A percentile compares a stretch with the other conserved stretches of the same genome.
Evolutionary conservation across 2,329 filamentous ascomycete species (phyloP).

Genomic region (Hypoxylon rubiginosum): DNA sequence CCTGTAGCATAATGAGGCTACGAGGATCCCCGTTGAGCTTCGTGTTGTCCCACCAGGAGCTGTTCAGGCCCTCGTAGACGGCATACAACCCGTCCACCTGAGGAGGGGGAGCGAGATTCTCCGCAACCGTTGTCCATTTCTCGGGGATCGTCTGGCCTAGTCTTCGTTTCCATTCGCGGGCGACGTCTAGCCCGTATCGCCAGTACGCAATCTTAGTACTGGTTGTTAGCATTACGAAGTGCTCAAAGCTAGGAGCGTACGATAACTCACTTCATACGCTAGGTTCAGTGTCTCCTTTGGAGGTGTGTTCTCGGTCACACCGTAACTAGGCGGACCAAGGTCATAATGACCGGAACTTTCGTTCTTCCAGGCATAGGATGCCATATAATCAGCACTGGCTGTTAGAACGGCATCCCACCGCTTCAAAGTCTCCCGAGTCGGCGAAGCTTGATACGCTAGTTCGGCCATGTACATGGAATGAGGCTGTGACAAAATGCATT

Average conservation of each 20-base stretch:
- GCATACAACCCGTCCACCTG: conserved; percentile 57
- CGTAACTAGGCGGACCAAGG: conserved; percentile 62
- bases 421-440: conserved; percentile 44
- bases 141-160: conserved; percentile 55
- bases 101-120: conserved; percentile 60
- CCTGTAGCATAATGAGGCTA: conserved; percentile 60
- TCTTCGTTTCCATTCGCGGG: conserved; percentile 58
- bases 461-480: conserved; percentile 57
- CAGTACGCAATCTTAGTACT: conserved; percentile 58
- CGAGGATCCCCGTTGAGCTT: conserved; percentile 58
- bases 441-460: conserved; percentile 49
- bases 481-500: conserved; percentile 44
- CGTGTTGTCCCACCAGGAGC: conserved; percentile 58
- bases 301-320: conserved; percentile 64
- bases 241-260: not conserved
- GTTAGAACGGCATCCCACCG: conserved; percentile 49
- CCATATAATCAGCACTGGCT: conserved; percentile 51
- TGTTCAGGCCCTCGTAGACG: conserved; percentile 62
- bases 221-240: conserved; percentile 1
- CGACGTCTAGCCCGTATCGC: conserved; percentile 63
- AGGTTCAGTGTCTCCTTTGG: conserved; percentile 62
- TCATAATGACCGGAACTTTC: conserved; percentile 51
- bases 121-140: conserved; percentile 57
- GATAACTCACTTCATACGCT: conserved; percentile 57
- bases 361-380: conserved; percentile 52